Evolutionary conservation across 306 rosid species (phyloP).

Genomic region (Cercis canadensis): DNA sequence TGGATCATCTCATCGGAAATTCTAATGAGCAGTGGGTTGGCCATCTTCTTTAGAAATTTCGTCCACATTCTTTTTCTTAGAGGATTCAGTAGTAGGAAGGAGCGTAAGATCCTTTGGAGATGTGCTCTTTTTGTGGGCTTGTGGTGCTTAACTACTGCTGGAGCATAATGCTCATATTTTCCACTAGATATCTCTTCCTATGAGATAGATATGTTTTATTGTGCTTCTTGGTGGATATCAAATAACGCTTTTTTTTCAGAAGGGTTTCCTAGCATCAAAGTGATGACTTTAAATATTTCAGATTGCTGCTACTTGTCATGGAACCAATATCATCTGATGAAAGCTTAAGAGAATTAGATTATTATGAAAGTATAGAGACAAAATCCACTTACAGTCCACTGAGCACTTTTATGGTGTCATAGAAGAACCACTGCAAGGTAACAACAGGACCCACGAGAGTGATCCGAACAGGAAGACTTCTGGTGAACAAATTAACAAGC

Average conservation of each 20-base stretch:
- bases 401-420: conserved; percentile 70
- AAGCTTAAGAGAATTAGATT: conserved; percentile 11
- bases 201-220: not conserved
- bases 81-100: not conserved
- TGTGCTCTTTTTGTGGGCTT: not conserved
- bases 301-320: not conserved
- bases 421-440: conserved; percentile 79
- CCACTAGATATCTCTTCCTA: not conserved
- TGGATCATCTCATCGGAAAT: too few relatives aligned
- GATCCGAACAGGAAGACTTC: conserved; percentile 75
- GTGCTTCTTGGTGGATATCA: not conserved
- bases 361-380: not conserved
- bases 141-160: not conserved
- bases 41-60: too few relatives aligned
- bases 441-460: conserved; percentile 70
- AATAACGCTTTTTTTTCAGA: too few relatives aligned
- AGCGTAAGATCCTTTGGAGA: conserved; percentile 1
- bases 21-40: too few relatives aligned
- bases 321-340: not conserved
- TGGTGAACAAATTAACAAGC: conserved; percentile 59
- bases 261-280: not conserved
- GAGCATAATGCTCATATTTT: not conserved
- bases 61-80: too few relatives aligned
- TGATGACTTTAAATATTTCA: conserved; percentile 9
- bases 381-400: conserved; percentile 68